phyloP scores from a whole-genome alignment of 2,329 filamentous ascomycete genomes.

The Arthrobotrys megalospora region DNA sequence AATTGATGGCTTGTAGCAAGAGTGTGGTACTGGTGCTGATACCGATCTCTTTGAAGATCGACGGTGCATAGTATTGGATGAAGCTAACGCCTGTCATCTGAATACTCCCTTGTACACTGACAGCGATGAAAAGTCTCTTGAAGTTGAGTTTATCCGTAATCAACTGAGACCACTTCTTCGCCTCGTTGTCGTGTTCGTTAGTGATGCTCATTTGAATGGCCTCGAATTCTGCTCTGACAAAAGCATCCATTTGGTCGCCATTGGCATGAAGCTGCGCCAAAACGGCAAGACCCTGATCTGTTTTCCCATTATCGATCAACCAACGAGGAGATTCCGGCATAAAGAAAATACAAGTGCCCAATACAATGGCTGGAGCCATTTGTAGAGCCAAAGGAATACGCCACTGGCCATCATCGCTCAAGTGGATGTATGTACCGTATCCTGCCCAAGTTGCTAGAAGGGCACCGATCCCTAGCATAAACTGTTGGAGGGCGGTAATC shows the following conservation, averaged over 20 bases:
- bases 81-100: slow-evolving; percentile 84
- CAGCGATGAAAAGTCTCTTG: slow-evolving; percentile 79
- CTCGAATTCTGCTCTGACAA: slow-evolving; percentile 80
- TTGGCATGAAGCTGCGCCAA: slow-evolving; percentile 80
- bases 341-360: slow-evolving; percentile 77
- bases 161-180: slow-evolving; percentile 79
- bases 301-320: slow-evolving; percentile 80
- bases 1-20: slow-evolving; percentile 82
- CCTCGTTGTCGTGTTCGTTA: slow-evolving; percentile 77
- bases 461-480: slow-evolving; percentile 84
- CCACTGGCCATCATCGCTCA: slow-evolving; percentile 73
- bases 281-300: slow-evolving; percentile 76
- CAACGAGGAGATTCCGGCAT: slow-evolving; percentile 83
- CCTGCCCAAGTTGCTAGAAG: slow-evolving; percentile 81
- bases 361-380: slow-evolving; percentile 76
- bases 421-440: slow-evolving; percentile 73
- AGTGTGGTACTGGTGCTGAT: slow-evolving; percentile 77
- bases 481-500: slow-evolving; percentile 83
- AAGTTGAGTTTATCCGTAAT: slow-evolving; percentile 78
- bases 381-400: slow-evolving; percentile 79
- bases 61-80: slow-evolving; percentile 81
- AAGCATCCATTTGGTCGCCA: slow-evolving; percentile 77
- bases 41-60: slow-evolving; percentile 79
- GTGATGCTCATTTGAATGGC: slow-evolving; percentile 79
- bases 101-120: slow-evolving; percentile 78